These are phyloP conservation scores for Paecilomyces fulvus DNA, from an alignment of 2,329 filamentous ascomycete genomes.

Conservation along the genomic window DNA sequence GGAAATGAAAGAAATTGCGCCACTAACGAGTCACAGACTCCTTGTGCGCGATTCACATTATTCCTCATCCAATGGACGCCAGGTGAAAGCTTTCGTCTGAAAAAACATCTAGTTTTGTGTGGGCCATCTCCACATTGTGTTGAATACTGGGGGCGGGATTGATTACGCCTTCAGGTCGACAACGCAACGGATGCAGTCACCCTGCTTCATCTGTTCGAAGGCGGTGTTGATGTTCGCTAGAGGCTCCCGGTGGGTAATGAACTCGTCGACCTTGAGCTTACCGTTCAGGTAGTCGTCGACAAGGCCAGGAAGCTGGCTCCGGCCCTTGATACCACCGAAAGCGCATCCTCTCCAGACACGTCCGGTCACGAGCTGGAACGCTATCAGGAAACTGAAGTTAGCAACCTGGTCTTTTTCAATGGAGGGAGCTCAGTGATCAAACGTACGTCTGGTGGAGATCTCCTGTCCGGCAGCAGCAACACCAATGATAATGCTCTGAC, in stretches of 20 bases:
- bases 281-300: slow-evolving; percentile 85
- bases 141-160: not conserved
- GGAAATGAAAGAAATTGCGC: not conserved
- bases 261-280: slow-evolving; percentile 95
- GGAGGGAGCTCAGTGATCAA: not conserved
- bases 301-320: slow-evolving; percentile 78
- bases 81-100: not conserved
- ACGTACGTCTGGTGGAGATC: slow-evolving; percentile 85
- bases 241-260: slow-evolving; percentile 91
- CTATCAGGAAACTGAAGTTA: slow-evolving; percentile 36
- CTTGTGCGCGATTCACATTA: not conserved
- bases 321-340: slow-evolving; percentile 96
- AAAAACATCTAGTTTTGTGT: not conserved
- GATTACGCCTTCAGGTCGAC: slow-evolving; percentile 52
- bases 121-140: not conserved
- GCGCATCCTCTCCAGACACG: slow-evolving; percentile 97
- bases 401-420: not conserved
- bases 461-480: slow-evolving; percentile 94
- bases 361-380: slow-evolving; percentile 97
- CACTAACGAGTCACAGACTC: not conserved
- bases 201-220: slow-evolving; percentile 89
- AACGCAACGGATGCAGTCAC: slow-evolving; percentile 94
- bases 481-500: slow-evolving; percentile 94
- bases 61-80: not conserved
- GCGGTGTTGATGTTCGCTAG: slow-evolving; percentile 79